A percentile compares a stretch with the other conserved stretches of the same genome.
Evolutionary conservation across 495 filamentous ascomycete genomes (phyloP).

Genomic region (Sabuloglossum arenarium): DNA sequence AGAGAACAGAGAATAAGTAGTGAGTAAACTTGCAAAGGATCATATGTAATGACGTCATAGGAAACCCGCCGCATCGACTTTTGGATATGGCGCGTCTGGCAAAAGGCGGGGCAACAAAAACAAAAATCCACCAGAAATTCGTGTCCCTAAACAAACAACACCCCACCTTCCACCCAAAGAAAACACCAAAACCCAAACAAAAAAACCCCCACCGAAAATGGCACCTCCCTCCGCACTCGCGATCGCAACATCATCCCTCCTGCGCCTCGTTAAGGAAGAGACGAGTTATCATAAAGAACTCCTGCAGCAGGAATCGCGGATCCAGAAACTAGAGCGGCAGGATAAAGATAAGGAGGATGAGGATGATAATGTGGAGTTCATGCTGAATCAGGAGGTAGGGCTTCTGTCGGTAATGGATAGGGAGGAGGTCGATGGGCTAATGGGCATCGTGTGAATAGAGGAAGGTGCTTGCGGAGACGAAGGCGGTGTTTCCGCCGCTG

Average conservation of each 20-base stretch:
- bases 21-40: too few relatives aligned
- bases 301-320: constrained; percentile 42
- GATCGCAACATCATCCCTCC: constrained; percentile 51
- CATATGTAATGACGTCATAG: too few relatives aligned
- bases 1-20: too few relatives aligned
- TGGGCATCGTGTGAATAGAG: neutral
- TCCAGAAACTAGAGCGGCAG: constrained; percentile 36
- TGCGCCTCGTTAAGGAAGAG: constrained; percentile 81
- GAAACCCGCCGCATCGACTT: too few relatives aligned
- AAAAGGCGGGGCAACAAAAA: too few relatives aligned
- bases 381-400: constrained; percentile 64
- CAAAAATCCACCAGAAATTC: too few relatives aligned
- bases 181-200: too few relatives aligned
- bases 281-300: constrained; percentile 73
- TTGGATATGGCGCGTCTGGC: too few relatives aligned
- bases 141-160: too few relatives aligned
- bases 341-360: constrained; percentile 25
- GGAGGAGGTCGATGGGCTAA: too few relatives aligned
- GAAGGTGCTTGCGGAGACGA: constrained; percentile 45
- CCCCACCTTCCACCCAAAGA: too few relatives aligned
- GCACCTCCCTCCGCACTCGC: constrained; percentile 43
- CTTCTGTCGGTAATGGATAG: neutral
- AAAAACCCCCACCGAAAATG: too few relatives aligned
- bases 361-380: constrained; percentile 25
- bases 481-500: constrained; percentile 54